Evolutionary conservation across 169 alveolate species (phyloP).

Genomic region (Theileria sp.): DNA sequence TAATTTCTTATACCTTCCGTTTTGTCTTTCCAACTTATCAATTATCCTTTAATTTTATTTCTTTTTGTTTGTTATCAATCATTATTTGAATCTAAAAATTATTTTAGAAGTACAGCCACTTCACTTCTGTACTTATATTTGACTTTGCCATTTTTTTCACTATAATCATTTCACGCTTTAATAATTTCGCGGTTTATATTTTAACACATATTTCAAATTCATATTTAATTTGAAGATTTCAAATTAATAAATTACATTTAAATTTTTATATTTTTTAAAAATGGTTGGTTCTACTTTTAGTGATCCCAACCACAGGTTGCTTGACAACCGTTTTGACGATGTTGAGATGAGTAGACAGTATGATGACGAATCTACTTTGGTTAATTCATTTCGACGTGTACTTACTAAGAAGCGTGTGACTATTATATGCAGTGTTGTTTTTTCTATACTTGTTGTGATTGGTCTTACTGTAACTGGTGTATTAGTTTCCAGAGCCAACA

Average conservation of each 20-base stretch:
- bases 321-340: slow-evolving; percentile 15
- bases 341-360: neutral
- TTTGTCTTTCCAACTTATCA: neutral
- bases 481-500: neutral
- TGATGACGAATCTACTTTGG: neutral
- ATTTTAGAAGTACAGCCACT: neutral
- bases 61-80: neutral
- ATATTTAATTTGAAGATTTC: neutral
- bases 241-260: neutral
- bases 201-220: neutral
- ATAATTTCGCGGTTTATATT: neutral
- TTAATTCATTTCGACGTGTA: neutral
- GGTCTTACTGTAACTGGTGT: slow-evolving; percentile 14
- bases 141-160: neutral
- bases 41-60: neutral
- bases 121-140: slow-evolving; percentile 1
- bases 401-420: neutral
- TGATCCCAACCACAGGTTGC: slow-evolving; percentile 13
- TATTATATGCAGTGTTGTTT: slow-evolving; percentile 6
- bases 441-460: slow-evolving; percentile 8
- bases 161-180: neutral
- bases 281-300: neutral
- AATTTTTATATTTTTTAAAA: neutral
- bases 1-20: neutral
- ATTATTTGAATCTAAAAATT: neutral